Evolutionary conservation across 1,139 yeast species (phyloP), one percentile per base, ranked within the genome.

Genomic region (Candida frijolesensis): DNA sequence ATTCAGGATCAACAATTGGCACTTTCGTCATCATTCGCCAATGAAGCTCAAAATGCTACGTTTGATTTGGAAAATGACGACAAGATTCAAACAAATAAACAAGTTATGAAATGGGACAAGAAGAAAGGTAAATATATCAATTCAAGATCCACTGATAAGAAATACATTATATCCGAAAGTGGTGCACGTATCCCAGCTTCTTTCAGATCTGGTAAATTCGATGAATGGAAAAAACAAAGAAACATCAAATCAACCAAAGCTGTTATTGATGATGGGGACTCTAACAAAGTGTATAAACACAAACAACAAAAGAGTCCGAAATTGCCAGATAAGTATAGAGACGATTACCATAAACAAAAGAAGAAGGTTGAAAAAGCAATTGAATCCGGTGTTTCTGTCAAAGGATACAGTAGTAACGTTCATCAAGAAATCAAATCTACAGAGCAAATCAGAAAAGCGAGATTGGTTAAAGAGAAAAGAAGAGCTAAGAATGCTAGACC

Each of bases 121-220:
- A 91, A 91, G 80, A 87, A 89, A 68, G 96, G 96, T 60, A 91
- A 91, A 59, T 94, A 89, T 67, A 80, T 92, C 64, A 90, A 91
- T 64, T 78, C 89, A 16, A 85, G 83, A 60, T 89, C 95, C 52
- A 81, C 87, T 25, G 94, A 89, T 62, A 83, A 86, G 66, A 92
- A 89, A 71, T 94, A 79, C 67, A 94, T 95, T 61, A 87, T 91
- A 57, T 96, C 98, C 57, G 99, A 95, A 67, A 86, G 90, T 67
- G 99, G 99, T 8, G 92, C 89, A 61, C 84, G 83, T 67, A 84
- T 95, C 51, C 97, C 99, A 4, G 99, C 99, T 1, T 80, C 96
- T 18, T 91, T 86, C 71, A 80, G 89, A 63, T 86, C 96, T 4
- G 99, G 99, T 49, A 84, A 91, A 60, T 94, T 83, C 63, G 97